Conservation (phyloP, 2,329 filamentous ascomycete species). For the Colletotrichum brevisporum region DNA sequence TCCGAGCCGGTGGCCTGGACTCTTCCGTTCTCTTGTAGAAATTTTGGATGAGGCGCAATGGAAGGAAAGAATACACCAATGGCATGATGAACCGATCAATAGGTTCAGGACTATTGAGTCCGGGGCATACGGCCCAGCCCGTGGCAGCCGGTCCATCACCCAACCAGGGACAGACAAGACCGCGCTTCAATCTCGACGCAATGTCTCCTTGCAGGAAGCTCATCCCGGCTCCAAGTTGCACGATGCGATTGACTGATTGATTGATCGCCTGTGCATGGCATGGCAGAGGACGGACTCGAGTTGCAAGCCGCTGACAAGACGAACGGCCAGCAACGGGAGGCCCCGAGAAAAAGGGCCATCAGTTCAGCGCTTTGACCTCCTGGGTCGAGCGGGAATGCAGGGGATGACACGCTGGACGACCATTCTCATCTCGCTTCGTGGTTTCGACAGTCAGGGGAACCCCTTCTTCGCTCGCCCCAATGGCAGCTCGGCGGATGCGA, state of each 20-base stretch:
- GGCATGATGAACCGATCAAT: constrained; percentile 1
- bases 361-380: constrained; percentile 26
- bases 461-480: constrained; percentile 22
- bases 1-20: constrained; percentile 6
- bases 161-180: constrained; percentile 1
- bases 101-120: constrained; percentile 6
- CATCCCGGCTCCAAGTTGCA: constrained; percentile 7
- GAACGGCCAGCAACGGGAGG: constrained; percentile 13
- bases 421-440: constrained; percentile 33
- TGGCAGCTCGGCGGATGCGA: background rate
- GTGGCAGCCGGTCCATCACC: background rate
- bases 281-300: background rate
- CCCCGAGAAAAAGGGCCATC: constrained; percentile 12
- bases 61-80: background rate
- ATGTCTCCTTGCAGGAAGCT: background rate
- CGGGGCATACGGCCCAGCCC: constrained; percentile 8
- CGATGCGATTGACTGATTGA: background rate
- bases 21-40: background rate
- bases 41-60: background rate
- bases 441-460: constrained; percentile 29
- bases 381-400: constrained; percentile 17
- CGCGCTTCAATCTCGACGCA: background rate
- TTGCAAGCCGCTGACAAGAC: constrained; percentile 2
- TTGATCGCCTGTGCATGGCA: constrained; percentile 19
- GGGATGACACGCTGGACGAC: constrained; percentile 19